Evolutionary conservation across 1,284 basidiomycete species (phyloP), one percentile per base, ranked within the genome.

Genomic region (Microbotryum intermedium): DNA sequence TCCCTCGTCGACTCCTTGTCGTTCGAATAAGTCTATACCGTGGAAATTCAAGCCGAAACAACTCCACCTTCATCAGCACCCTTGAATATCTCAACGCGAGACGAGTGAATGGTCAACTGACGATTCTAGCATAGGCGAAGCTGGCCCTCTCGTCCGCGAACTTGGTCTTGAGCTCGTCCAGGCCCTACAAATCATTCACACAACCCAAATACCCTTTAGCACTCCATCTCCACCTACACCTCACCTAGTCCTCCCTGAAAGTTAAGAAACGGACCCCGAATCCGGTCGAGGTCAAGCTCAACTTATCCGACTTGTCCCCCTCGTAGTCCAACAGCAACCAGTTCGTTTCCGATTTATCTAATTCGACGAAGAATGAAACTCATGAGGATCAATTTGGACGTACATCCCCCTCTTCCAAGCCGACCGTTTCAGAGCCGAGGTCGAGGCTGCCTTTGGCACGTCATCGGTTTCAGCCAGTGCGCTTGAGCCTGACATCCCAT

Each of bases 1-100:
- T 64, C 60, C 18, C 66, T 59, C n/a, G 50, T 44, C 21, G 64
- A 66, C 44, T 68, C 67, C 42, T 57, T 60, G 52, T 68, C 67
- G 67, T 66, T 68, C 26, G 61, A 44, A 55, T 64, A 68, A 26
- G 61, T 65, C 64, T 65, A 55, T 20, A n/a, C n/a, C n/a, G n/a
- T n/a, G n/a, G n/a, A 16, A 11, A 16, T 39, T 16, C 9, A 2
- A 4, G 13, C 34, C 13, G 18, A 39, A 34, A 34, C 30, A 39
- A 10, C 7, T 39, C 16, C 11, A 39, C 16, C 9, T 16, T 10
- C 5, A 39, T 39, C 34, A 39, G 34, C 11, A 39, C 3, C 10
- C 34, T 18, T 16, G 13, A 11, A 39, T 16, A 4, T 18, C 4
- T 11, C 11, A 39, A 39, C 13, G 34, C 34, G 18, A 16, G 13